phyloP scores from a whole-genome alignment of 768 basidiomycete species.

The Russula sp. region DNA sequence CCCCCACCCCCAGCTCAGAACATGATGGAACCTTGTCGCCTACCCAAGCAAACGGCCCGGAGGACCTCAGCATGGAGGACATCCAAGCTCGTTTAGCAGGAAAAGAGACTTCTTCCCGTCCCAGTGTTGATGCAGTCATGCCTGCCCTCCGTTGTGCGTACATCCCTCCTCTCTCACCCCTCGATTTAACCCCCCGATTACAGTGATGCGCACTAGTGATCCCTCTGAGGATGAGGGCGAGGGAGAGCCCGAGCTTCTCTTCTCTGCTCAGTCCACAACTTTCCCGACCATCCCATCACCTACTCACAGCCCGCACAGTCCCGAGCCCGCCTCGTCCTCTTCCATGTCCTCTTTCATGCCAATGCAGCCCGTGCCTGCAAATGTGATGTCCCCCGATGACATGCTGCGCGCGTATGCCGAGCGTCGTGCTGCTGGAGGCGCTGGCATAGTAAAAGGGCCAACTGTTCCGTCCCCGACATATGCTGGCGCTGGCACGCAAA shows the following conservation, averaged over 20 bases:
- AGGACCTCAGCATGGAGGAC: slow-evolving; percentile 49
- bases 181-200: background rate
- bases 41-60: slow-evolving; percentile 36
- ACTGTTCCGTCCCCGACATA: slow-evolving; percentile 25
- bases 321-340: slow-evolving; percentile 28
- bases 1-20: slow-evolving; percentile 2
- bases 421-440: slow-evolving; percentile 33
- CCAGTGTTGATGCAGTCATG: slow-evolving; percentile 50
- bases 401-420: slow-evolving; percentile 71
- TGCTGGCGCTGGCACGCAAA: slow-evolving; percentile 24
- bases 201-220: slow-evolving; percentile 69
- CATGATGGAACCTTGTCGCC: slow-evolving; percentile 33
- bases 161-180: slow-evolving; percentile 5
- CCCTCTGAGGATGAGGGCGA: background rate
- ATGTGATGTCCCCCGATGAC: slow-evolving; percentile 56
- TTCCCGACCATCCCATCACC: slow-evolving; percentile 31
- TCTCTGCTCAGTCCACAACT: slow-evolving; percentile 28
- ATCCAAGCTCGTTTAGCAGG: slow-evolving; percentile 47
- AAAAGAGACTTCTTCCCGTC: slow-evolving; percentile 29
- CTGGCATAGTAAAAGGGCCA: slow-evolving; percentile 21
- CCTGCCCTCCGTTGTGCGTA: slow-evolving; percentile 61
- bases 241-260: slow-evolving; percentile 39
- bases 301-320: slow-evolving; percentile 26
- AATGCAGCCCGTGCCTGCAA: slow-evolving; percentile 38
- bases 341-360: slow-evolving; percentile 33